phyloP scores from a whole-genome alignment of 306 rosid species.

The Luffa acutangula region DNA sequence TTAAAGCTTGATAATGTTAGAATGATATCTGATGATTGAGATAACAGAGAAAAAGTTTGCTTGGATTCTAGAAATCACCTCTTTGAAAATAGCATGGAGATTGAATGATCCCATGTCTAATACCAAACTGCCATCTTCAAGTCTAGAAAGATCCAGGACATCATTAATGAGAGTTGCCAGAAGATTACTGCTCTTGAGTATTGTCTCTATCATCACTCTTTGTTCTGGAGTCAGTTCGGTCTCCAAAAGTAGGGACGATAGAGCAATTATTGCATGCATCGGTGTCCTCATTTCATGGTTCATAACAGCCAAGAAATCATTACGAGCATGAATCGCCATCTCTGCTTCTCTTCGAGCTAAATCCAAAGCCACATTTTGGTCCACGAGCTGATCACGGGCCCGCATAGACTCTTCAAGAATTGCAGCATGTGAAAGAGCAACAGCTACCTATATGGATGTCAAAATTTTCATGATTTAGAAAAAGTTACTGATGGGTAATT shows the following conservation, averaged over 20 bases:
- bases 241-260: constrained; percentile 82
- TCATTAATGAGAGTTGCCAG: constrained; percentile 59
- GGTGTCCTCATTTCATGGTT: constrained; percentile 98
- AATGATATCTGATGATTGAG: not conserved
- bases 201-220: constrained; percentile 76
- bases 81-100: constrained; percentile 68
- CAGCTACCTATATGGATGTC: constrained; percentile 59
- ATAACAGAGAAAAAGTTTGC: not conserved
- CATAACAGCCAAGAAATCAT: constrained; percentile 89
- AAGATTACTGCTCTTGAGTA: constrained; percentile 73
- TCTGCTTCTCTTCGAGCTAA: constrained; percentile 86
- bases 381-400: constrained; percentile 83
- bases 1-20: constrained; percentile 1
- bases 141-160: constrained; percentile 85
- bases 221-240: constrained; percentile 74
- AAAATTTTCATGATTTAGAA: not conserved
- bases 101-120: constrained; percentile 56
- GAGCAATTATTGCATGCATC: constrained; percentile 80
- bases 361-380: constrained; percentile 74
- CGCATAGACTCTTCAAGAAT: constrained; percentile 89
- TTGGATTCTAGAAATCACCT: constrained; percentile 24
- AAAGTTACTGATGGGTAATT: not conserved
- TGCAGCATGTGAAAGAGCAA: constrained; percentile 97
- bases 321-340: constrained; percentile 80
- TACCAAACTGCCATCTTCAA: constrained; percentile 91